Percentiles rank a stretch among this genome's conserved stretches.
Conservation (phyloP, 106 monocot genomes). For the Acorus calamus region DNA sequence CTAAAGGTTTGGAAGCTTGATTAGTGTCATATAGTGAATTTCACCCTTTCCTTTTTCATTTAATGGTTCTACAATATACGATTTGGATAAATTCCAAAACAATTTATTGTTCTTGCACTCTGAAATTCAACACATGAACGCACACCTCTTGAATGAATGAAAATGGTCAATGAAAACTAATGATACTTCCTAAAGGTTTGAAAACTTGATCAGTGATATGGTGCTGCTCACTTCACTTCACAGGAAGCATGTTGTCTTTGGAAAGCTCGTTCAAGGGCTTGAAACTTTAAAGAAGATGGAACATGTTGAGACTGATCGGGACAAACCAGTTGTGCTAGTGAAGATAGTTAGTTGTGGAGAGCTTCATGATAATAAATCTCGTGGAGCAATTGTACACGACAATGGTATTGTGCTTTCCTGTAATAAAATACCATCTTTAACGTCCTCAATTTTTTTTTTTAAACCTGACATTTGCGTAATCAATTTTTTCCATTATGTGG, state of each 20-base stretch:
- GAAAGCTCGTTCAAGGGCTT: slow-evolving; percentile 71
- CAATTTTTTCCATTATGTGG: no score
- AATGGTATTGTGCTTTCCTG: slow-evolving; percentile 23
- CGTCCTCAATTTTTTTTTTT: no score
- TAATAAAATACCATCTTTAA: background rate
- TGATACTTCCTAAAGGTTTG: no score
- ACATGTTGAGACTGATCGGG: slow-evolving; percentile 58
- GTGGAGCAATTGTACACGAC: slow-evolving; percentile 1
- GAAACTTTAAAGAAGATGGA: slow-evolving; percentile 74
- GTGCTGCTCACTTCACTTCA: background rate
- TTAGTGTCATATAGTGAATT: background rate
- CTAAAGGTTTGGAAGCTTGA: no score
- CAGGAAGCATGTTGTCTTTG: slow-evolving; percentile 99
- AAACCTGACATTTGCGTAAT: no score
- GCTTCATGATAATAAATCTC: slow-evolving; percentile 20
- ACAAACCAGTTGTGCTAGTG: slow-evolving; percentile 56
- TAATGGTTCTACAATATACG: background rate
- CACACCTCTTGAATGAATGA: no score
- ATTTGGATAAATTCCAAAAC: background rate
- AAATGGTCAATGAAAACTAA: no score
- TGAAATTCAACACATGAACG: no score
- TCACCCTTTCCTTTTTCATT: slow-evolving; percentile 1
- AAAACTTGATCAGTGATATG: background rate
- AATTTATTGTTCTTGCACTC: background rate
- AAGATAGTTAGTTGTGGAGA: slow-evolving; percentile 88